phyloP scores from a whole-genome alignment of 345 rosid species.

The Gossypium raimondii region DNA sequence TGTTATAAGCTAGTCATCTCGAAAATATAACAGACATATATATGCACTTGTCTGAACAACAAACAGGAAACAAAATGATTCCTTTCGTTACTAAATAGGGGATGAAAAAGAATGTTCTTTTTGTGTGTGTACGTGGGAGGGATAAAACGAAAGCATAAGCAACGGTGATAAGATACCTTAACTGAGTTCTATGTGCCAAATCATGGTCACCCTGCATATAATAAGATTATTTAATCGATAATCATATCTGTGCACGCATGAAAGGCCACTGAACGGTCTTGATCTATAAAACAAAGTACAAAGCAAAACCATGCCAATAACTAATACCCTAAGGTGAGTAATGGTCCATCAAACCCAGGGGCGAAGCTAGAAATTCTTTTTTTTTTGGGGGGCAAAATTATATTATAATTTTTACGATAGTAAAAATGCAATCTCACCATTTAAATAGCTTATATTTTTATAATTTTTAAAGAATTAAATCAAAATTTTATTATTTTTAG shows the following conservation, averaged over 20 bases:
- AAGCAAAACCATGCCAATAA: neutral
- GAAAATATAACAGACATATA: neutral
- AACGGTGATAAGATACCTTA: neutral
- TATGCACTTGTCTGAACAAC: conserved; percentile 8
- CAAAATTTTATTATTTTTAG: too few species aligned
- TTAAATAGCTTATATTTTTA: too few species aligned
- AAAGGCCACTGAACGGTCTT: neutral
- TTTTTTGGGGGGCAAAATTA: too few species aligned
- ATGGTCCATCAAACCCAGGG: neutral
- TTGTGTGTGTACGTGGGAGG: neutral
- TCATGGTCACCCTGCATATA: neutral
- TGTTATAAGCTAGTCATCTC: conserved; percentile 11
- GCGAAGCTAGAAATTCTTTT: too few species aligned
- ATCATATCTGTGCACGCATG: neutral
- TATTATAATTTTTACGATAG: too few species aligned
- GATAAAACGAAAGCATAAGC: neutral
- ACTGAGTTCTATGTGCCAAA: conserved; percentile 1
- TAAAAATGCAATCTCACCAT: too few species aligned
- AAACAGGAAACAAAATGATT: neutral
- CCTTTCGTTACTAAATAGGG: neutral
- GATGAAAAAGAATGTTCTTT: neutral
- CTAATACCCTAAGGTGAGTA: neutral
- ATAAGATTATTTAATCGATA: neutral
- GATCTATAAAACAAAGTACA: neutral
- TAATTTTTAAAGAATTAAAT: too few species aligned